Conservation (phyloP, 257 asterid species). For the Anisodus tanguticus region DNA sequence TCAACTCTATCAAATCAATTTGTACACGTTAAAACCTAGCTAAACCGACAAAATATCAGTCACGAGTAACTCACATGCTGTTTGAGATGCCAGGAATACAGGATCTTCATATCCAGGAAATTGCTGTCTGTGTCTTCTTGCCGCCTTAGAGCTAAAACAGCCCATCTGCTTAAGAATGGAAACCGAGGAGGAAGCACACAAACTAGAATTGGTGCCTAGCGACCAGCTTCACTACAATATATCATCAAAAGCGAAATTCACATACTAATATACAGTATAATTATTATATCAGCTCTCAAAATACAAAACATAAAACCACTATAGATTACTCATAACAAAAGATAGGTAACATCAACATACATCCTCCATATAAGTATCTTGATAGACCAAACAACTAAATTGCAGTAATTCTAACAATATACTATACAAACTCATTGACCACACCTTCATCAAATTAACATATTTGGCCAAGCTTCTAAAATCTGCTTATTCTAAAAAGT, state of each 20-base stretch:
- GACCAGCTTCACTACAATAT: conserved; percentile 49
- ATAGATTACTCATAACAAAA: neutral
- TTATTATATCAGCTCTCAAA: neutral
- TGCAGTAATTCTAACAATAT: neutral
- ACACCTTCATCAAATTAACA: neutral
- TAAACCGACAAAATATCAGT: neutral
- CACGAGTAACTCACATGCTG: conserved; percentile 72
- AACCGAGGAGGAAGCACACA: conserved; percentile 46
- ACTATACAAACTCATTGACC: neutral
- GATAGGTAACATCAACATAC: neutral
- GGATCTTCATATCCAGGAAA: conserved; percentile 92
- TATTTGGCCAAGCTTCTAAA: too few species aligned
- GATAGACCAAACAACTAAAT: neutral
- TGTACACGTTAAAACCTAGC: neutral
- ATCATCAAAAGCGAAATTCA: conserved; percentile 15
- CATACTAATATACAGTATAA: neutral
- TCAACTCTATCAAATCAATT: neutral
- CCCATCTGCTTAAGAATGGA: conserved; percentile 64
- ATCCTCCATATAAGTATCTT: neutral
- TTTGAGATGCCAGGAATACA: conserved; percentile 79
- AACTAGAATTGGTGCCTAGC: conserved; percentile 45
- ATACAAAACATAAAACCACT: neutral
- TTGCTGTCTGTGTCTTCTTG: conserved; percentile 52
- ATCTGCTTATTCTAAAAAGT: too few species aligned
- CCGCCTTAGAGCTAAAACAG: conserved; percentile 71